Conservation (phyloP, 495 filamentous ascomycete genomes). For the Alectoria sarmentosa region DNA sequence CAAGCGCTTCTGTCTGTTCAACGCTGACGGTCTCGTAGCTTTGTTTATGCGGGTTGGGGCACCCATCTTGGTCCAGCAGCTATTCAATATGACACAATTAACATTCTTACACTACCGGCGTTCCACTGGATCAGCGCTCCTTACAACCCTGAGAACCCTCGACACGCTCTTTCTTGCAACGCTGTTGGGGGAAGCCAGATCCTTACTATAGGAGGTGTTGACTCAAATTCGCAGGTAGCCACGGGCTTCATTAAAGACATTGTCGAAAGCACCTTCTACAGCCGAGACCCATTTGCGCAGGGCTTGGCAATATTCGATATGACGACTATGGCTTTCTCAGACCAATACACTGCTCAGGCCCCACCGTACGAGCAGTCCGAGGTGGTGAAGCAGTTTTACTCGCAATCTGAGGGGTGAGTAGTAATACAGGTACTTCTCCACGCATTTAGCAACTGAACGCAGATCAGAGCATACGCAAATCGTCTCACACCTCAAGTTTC, state of each 20-base stretch:
- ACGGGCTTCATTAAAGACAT: neutral
- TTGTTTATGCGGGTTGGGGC: slow-evolving; percentile 23
- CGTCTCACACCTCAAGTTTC: slow-evolving; percentile 13
- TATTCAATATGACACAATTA: slow-evolving; percentile 21
- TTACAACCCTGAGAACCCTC: slow-evolving; percentile 21
- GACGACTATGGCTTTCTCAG: slow-evolving; percentile 13
- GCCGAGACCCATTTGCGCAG: slow-evolving; percentile 16
- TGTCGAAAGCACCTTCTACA: slow-evolving; percentile 10
- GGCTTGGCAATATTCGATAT: slow-evolving; percentile 27
- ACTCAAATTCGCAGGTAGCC: slow-evolving; percentile 12
- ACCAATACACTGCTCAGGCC: slow-evolving; percentile 18
- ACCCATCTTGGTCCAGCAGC: slow-evolving; percentile 6
- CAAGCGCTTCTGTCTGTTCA: neutral
- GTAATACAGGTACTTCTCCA: neutral
- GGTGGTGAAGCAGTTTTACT: slow-evolving; percentile 16
- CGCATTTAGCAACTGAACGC: neutral
- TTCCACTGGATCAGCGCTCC: slow-evolving; percentile 37
- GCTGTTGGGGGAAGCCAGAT: slow-evolving; percentile 26
- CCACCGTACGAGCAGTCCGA: slow-evolving; percentile 17
- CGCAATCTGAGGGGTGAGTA: slow-evolving; percentile 5
- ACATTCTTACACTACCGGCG: slow-evolving; percentile 39
- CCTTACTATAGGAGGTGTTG: slow-evolving; percentile 20
- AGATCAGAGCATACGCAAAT: slow-evolving; percentile 7
- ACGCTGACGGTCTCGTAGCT: slow-evolving; percentile 8
- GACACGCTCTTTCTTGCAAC: slow-evolving; percentile 18